Base-by-base conservation (phyloP, 164 flowering plant species). In the Vitis amurensis region DNA sequence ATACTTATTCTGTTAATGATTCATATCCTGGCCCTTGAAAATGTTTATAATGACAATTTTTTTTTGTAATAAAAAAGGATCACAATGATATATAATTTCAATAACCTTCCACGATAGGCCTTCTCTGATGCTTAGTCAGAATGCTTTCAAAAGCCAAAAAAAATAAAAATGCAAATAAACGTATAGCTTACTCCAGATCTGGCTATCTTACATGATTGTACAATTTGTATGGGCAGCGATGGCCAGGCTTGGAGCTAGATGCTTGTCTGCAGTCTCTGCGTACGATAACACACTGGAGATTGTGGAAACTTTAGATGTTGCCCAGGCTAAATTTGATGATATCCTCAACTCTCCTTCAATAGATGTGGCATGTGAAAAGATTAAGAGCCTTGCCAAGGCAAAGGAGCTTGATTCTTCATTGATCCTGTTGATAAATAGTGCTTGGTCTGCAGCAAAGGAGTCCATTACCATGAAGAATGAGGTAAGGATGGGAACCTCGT, bases 361-460 rank as follows among this genome's bases (percentile, higher is more conserved):
- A 14, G 97, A 89, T 61, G 88, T 49, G 17, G 98, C 98, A n/a
- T 92, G 98, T 82, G 93, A 87, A 55, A 94, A 92, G 83, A 88
- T 94, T 58, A 87, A 82, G 79, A 85, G 89, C 78, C 85, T 94
- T 70, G 94, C 97, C 67, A 94, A 88, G 82, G 83, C 91, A 48
- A 94, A 94, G 71, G 88, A 84, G 70, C 99, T 92, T 23, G 93
- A 92, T 79, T 92, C 99, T 57, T 92, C 99, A 9, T 79, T 94
- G 84, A 84, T 94, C 73, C 75, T 94, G 49, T 77, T 92, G 83
- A 92, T 94, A 73, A 92, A 91, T 63, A 81, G 89, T 76, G 97
- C 97, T 72, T 94, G 97, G 97, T 95, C 97, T 67, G 77, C 92
- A 13, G 97, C 99, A 60, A 92, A 86, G 74, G 97, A 86, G 49